Evolutionary conservation across 2,329 filamentous ascomycete species (phyloP), one percentile per base, ranked within the genome.

Genomic region (Didymella segeticola): DNA sequence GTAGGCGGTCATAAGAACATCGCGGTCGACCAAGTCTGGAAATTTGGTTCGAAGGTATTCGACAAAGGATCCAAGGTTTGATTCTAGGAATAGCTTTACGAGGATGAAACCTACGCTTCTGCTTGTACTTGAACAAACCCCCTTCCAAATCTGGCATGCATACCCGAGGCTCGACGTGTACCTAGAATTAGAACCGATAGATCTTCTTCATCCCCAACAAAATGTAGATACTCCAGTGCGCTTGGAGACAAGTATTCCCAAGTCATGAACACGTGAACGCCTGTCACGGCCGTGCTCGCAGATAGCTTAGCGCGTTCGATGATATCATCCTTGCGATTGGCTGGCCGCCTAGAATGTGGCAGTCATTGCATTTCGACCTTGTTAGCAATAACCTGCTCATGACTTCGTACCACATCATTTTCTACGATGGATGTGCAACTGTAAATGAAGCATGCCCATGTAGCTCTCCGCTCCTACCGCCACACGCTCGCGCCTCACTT

Each of bases 1-100:
- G 74, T 75, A 34, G 81, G 79, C 2, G 69, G 63, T 31, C 77
- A 80, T 10, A 79, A 74, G 57, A 81, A 79, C 53, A 75, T 93
- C 33, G 78, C 82, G 10, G 79, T 92, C n/a, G 87, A 90, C 55
- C 84, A 90, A 74, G 89, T 91, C 17, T 92, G 89, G 89, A 92
- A 92, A 75, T 91, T 91, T 78, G 89, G 89, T 5, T 43, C 57
- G 9, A 73, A 64, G 58, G 68, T 74, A 7, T 72, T 69, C 50
- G 67, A 66, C 11, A 57, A 47, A 29, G 43, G 29, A 14, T 2
- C 17, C 4, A 15, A 46, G n/a, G 22, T 10, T 22, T 19, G 22
- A 34, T n/a, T 25, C 3, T 4, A 19, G 22, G 36, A 20, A 4
- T 15, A 6, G 36, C 12, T 25, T 6, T 11, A 20, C 5, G 8